phyloP scores from a whole-genome alignment of 306 rosid genomes.

The Cicer yamashitae region DNA sequence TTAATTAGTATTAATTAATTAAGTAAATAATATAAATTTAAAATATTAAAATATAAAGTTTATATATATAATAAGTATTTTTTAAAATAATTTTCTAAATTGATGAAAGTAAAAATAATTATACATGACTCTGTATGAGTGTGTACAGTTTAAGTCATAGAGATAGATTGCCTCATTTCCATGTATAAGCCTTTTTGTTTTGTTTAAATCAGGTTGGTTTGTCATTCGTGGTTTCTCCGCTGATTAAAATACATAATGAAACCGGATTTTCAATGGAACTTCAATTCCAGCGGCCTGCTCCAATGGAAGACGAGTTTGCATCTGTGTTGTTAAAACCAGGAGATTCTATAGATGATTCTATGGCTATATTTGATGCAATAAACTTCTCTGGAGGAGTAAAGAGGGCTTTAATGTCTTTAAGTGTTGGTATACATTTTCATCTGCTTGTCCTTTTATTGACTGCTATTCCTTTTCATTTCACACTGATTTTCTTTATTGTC shows the following conservation, averaged over 20 bases:
- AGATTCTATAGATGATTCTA: constrained; percentile 86
- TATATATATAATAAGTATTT: not conserved
- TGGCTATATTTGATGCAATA: constrained; percentile 80
- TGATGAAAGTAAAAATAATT: constrained; percentile 6
- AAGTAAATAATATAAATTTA: constrained; percentile 4
- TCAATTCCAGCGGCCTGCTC: constrained; percentile 71
- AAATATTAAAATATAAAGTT: not conserved
- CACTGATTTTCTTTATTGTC: constrained; percentile 21
- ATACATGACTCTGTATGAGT: not conserved
- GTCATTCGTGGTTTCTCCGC: constrained; percentile 71
- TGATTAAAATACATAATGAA: constrained; percentile 80
- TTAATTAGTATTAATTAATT: constrained; percentile 2
- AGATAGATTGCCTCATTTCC: constrained; percentile 22
- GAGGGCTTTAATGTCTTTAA: constrained; percentile 81
- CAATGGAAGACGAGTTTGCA: constrained; percentile 74
- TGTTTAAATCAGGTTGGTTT: constrained; percentile 65
- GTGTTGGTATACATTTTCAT: constrained; percentile 68
- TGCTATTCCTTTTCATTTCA: constrained; percentile 35
- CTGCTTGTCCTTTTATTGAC: constrained; percentile 25
- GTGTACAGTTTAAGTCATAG: not conserved
- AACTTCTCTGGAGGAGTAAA: constrained; percentile 78
- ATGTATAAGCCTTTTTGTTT: constrained; percentile 12
- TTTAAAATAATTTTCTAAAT: not conserved
- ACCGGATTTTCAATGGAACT: constrained; percentile 76
- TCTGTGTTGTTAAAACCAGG: constrained; percentile 70